These are phyloP conservation scores for Hymenoscyphus salicellus DNA, from an alignment of 2,329 filamentous ascomycete genomes.

Conservation along the genomic window DNA sequence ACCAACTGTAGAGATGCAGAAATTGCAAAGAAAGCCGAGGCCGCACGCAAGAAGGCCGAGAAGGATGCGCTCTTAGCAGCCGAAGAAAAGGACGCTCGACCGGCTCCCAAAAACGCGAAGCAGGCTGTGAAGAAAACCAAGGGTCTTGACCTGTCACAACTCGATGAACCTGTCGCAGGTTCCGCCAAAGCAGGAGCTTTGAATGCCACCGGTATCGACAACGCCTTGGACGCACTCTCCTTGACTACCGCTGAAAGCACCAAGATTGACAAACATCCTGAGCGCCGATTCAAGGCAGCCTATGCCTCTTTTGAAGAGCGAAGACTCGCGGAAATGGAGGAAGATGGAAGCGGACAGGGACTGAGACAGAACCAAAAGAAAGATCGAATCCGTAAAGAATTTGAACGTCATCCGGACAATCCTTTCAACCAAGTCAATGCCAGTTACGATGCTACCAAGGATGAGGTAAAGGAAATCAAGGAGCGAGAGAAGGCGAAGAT, in stretches of 20 bases:
- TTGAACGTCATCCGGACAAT: constrained; percentile 91
- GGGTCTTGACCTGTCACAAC: constrained; percentile 71
- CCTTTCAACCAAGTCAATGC: constrained; percentile 85
- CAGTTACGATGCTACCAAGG: constrained; percentile 72
- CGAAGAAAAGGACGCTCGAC: constrained; percentile 77
- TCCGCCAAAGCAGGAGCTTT: constrained; percentile 53
- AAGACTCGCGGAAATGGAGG: constrained; percentile 78
- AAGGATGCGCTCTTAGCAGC: constrained; percentile 77
- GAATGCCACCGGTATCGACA: constrained; percentile 86
- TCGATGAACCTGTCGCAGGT: constrained; percentile 54
- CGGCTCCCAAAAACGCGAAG: constrained; percentile 66
- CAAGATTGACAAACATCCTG: constrained; percentile 85
- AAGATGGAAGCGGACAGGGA: constrained; percentile 69
- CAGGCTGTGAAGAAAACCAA: constrained; percentile 64
- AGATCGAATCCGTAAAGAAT: constrained; percentile 83
- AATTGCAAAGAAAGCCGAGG: constrained; percentile 77
- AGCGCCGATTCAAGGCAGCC: constrained; percentile 82
- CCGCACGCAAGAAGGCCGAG: constrained; percentile 86
- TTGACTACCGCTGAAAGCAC: constrained; percentile 55
- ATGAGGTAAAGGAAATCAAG: constrained; percentile 68
- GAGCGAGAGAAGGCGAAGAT: constrained; percentile 68
- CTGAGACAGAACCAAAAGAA: constrained; percentile 80
- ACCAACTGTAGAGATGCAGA: constrained; percentile 67
- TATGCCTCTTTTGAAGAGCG: constrained; percentile 79
- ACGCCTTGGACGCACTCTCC: constrained; percentile 82